Conservation (phyloP, 441 rosid species). For the Populus trichocarpa region DNA sequence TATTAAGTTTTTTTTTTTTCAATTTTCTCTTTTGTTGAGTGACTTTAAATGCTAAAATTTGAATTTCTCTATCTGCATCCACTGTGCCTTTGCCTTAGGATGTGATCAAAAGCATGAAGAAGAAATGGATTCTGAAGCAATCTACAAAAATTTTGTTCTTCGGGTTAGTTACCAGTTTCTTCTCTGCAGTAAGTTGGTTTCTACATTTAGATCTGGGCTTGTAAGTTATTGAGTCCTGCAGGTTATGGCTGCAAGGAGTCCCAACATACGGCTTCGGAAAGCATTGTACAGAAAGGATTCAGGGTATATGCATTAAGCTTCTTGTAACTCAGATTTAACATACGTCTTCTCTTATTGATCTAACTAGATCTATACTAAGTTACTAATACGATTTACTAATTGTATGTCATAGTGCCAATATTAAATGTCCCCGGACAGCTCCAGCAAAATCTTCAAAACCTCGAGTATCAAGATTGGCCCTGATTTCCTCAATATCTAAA, state of each 20-base stretch:
- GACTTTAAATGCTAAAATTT: background rate
- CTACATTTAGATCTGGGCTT: background rate
- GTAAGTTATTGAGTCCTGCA: constrained; percentile 27
- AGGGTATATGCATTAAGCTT: constrained; percentile 30
- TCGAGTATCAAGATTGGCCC: constrained; percentile 58
- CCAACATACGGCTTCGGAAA: constrained; percentile 64
- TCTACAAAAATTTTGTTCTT: constrained; percentile 77
- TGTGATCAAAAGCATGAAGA: constrained; percentile 96
- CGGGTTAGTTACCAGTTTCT: constrained; percentile 50
- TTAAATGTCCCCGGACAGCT: constrained; percentile 76
- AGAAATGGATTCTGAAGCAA: constrained; percentile 78
- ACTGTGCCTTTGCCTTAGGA: constrained; percentile 36
- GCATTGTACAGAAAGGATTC: constrained; percentile 47
- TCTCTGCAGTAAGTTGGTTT: background rate
- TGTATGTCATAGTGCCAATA: constrained; percentile 32
- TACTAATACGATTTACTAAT: background rate
- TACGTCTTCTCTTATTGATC: constrained; percentile 1
- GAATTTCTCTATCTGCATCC: background rate
- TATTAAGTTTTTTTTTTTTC: background rate
- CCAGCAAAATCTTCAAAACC: constrained; percentile 78
- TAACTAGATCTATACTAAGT: background rate
- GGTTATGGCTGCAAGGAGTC: constrained; percentile 99
- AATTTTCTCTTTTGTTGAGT: background rate
- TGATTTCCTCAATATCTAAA: constrained; percentile 69
- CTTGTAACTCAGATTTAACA: background rate